phyloP scores from a whole-genome alignment of 306 rosid species.

The Amphicarpaea edgeworthii region DNA sequence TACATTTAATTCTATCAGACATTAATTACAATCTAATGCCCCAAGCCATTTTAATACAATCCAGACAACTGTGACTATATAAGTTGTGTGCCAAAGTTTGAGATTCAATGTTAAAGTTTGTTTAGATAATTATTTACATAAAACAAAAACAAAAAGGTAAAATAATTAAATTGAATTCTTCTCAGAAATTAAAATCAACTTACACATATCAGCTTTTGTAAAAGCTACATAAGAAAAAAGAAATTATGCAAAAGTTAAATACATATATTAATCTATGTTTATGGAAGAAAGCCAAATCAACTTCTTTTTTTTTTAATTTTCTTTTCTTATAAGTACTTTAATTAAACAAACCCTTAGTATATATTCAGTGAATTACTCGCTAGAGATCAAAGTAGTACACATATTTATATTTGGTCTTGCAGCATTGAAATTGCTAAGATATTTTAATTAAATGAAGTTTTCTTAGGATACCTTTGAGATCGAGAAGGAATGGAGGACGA shows the following conservation, averaged over 20 bases:
- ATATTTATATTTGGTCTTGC: too few species aligned
- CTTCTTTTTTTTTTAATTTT: too few species aligned
- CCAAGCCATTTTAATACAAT: not conserved
- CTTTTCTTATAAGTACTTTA: not conserved
- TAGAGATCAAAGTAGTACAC: too few species aligned
- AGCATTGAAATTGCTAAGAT: not conserved
- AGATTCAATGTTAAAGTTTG: not conserved
- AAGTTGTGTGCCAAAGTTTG: not conserved
- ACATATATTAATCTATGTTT: too few species aligned
- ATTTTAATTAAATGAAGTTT: conserved; percentile 26
- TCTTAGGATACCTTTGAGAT: conserved; percentile 46
- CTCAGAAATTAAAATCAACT: too few species aligned
- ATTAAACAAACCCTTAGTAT: not conserved
- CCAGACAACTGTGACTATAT: not conserved
- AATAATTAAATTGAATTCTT: too few species aligned
- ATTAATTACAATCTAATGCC: not conserved
- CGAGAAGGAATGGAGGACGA: not conserved
- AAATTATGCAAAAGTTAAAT: too few species aligned
- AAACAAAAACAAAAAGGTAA: too few species aligned
- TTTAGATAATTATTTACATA: too few species aligned
- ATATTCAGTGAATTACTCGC: too few species aligned
- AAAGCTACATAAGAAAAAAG: too few species aligned
- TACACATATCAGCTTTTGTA: too few species aligned
- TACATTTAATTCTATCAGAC: not conserved
- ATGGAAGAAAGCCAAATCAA: not conserved